phyloP scores from a whole-genome alignment of 495 filamentous ascomycete species.

The Penicillium verhagenii region DNA sequence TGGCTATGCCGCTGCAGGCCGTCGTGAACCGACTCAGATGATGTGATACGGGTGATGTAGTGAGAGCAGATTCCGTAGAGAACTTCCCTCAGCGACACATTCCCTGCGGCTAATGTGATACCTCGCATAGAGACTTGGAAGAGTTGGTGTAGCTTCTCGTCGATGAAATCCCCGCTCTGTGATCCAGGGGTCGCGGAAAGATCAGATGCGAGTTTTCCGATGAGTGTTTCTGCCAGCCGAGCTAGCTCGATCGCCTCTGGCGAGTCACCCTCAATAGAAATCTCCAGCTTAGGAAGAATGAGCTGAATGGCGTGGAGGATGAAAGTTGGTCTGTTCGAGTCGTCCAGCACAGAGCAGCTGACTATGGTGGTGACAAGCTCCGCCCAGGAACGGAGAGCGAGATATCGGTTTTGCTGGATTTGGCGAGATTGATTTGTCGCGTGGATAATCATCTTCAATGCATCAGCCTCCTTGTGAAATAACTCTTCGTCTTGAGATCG shows the following conservation, averaged over 20 bases:
- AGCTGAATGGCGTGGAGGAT: conserved; percentile 81
- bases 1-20: conserved; percentile 60
- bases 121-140: conserved; percentile 80
- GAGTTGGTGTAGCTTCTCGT: conserved; percentile 86
- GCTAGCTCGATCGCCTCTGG: conserved; percentile 71
- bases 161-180: conserved; percentile 66
- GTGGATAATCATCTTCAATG: conserved; percentile 54
- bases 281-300: conserved; percentile 81
- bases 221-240: conserved; percentile 69
- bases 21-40: conserved; percentile 30
- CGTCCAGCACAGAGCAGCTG: conserved; percentile 71
- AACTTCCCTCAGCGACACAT: conserved; percentile 67
- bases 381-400: conserved; percentile 74
- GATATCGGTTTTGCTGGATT: conserved; percentile 56
- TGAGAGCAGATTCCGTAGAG: conserved; percentile 88
- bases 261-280: conserved; percentile 61
- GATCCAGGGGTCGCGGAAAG: conserved; percentile 39
- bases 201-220: conserved; percentile 68
- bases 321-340: conserved; percentile 65
- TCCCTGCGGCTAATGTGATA: conserved; percentile 68
- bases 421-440: conserved; percentile 69
- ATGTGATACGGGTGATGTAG: conserved; percentile 74
- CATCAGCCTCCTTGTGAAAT: conserved; percentile 56
- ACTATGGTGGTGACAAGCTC: conserved; percentile 78
- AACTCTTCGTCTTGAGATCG: conserved; percentile 57